Evolutionary conservation across 345 rosid genomes (phyloP), one percentile per base, ranked within the genome.

Genomic region (Cochlearia excelsa): DNA sequence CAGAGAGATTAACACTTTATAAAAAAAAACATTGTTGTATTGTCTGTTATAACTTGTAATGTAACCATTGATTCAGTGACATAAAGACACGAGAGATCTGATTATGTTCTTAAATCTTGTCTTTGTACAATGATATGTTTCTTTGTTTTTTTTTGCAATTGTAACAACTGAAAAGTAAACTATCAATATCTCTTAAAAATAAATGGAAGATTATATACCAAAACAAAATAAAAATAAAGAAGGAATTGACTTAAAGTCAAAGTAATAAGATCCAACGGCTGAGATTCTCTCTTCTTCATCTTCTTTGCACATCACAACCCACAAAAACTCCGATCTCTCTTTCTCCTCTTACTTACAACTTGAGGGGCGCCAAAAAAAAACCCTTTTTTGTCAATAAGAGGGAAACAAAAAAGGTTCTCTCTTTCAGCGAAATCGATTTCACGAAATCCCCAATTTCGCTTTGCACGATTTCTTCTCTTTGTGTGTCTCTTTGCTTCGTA

Each of bases 331-430:
- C 60, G 65, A 70, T 54, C 57, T 71, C 71, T 65, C 71, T 57
- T 16, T 46, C 61, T 58, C 7, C 57, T 57, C 55, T 26, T 31
- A 10, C 74, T 56, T 69, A 49, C 54, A 57, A 51, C 34, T 44
- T 63, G 65, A 63, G 74, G 65, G 74, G 74, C 74, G 74, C 74
- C 59, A 70, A 69, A 61, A 69, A 58, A 66, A 59, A 66, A 50
- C 57, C 49, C 54, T 60, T 30, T 63, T 70, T 70, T 57, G 69
- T 51, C 44, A 45, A 56, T 16, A 16, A 63, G 48, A 45, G 65
- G 59, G 74, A 49, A 49, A 16, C 23, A 16, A 57, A 50, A 53
- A 51, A 51, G 16, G 6, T 43, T 42, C 9, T 2, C 4, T 46
- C 0, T 49, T 61, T 61, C 27, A 42, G 73, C 51, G 58, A 61